phyloP scores from a whole-genome alignment of 352 stramenopile genomes.

The Aphanomyces euteiches region DNA sequence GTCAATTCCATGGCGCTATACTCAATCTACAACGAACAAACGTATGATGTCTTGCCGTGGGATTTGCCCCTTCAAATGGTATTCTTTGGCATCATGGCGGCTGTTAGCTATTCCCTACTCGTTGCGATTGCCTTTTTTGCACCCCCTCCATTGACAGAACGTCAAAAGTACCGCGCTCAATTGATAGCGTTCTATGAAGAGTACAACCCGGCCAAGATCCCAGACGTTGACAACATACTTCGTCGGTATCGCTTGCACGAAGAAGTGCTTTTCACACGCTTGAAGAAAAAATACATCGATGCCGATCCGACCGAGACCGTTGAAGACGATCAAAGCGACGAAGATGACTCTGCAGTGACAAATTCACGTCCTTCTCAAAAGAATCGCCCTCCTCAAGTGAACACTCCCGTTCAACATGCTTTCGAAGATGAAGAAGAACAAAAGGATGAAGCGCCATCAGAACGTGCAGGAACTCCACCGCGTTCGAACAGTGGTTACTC shows the following conservation, averaged over 20 bases:
- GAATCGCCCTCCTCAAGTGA: background rate
- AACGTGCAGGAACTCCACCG: background rate
- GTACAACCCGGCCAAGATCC: slow-evolving; percentile 68
- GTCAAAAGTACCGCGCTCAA: slow-evolving; percentile 39
- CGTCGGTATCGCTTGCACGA: slow-evolving; percentile 75
- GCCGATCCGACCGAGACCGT: slow-evolving; percentile 1
- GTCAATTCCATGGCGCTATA: slow-evolving; percentile 55
- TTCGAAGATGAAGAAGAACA: slow-evolving; percentile 7
- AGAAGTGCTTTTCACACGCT: slow-evolving; percentile 64
- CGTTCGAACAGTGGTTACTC: background rate
- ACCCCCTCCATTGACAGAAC: background rate
- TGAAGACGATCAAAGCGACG: slow-evolving; percentile 11
- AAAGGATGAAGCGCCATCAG: background rate
- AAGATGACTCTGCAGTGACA: slow-evolving; percentile 6
- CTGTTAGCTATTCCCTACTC: slow-evolving; percentile 49
- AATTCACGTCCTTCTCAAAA: background rate
- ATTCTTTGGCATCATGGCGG: slow-evolving; percentile 47
- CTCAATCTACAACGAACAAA: slow-evolving; percentile 43
- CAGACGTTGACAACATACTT: slow-evolving; percentile 56
- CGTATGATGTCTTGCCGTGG: slow-evolving; percentile 42
- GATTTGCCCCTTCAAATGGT: slow-evolving; percentile 34
- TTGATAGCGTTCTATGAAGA: slow-evolving; percentile 66
- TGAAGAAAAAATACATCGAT: slow-evolving; percentile 72
- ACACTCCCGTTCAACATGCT: background rate
- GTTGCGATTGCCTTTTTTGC: slow-evolving; percentile 31